Evolutionary conservation across 345 rosid species (phyloP).

Genomic region (Corymbia maculata): DNA sequence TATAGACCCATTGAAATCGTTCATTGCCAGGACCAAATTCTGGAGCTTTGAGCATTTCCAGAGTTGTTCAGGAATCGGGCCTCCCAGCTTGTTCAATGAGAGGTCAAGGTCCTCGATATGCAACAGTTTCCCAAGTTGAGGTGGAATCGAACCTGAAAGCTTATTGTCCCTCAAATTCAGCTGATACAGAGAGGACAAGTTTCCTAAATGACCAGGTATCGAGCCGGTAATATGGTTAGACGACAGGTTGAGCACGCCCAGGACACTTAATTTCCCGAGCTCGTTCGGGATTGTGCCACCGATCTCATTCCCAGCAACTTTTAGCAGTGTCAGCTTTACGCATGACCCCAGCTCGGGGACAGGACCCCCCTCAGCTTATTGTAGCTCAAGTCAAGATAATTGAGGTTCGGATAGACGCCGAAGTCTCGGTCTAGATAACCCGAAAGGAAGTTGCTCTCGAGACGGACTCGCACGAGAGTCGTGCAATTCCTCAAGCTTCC

Average conservation of each 20-base stretch:
- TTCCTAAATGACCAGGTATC: background rate
- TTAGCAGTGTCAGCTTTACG: background rate
- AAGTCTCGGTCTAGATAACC: background rate
- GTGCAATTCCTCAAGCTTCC: background rate
- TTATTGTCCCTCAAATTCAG: background rate
- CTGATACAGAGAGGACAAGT: background rate
- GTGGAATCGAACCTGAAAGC: background rate
- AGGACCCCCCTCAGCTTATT: conserved; percentile 15
- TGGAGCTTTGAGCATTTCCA: background rate
- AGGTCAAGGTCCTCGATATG: background rate
- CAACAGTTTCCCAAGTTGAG: background rate
- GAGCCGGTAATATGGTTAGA: background rate
- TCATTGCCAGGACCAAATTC: background rate
- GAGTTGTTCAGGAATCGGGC: background rate
- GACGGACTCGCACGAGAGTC: background rate
- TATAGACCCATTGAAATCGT: background rate
- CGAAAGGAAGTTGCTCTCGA: background rate
- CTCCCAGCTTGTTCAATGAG: background rate
- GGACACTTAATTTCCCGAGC: background rate
- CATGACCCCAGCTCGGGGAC: conserved; percentile 15
- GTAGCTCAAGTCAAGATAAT: conserved; percentile 17
- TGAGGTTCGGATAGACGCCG: conserved; percentile 19
- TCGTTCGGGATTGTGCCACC: background rate
- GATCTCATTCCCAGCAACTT: background rate
- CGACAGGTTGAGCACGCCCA: background rate